Evolutionary conservation across 1,284 basidiomycete genomes (phyloP), one percentile per base, ranked within the genome.

Genomic region (Chiua sp.): DNA sequence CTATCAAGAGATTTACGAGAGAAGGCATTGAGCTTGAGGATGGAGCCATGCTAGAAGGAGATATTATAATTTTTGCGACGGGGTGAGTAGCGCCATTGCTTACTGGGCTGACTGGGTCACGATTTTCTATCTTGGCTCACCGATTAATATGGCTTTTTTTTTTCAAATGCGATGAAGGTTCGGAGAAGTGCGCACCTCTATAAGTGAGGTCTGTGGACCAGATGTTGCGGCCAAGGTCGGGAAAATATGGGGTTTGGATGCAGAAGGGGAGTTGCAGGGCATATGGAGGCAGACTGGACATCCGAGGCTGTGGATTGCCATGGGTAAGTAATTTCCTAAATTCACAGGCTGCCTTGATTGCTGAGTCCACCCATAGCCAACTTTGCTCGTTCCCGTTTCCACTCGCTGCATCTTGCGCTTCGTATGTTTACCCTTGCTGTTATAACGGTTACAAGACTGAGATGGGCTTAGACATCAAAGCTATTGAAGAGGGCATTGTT

Each of bases 1-100:
- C 70, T 53, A 71, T 80, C 30, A 64, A 67, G 22, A 57, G 61
- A 33, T 78, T 78, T 60, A 73, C 69, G 1, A 61, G 76, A 48
- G 61, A 56, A 15, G 75, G 73, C 2, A 61, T 83, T 42, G 69
- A 68, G 37, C 76, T 84, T 52, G 74, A 69, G 46, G 80, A 82
- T 53, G 78, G 78, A 16, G 73, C 70, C 16, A 61, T 73, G 51
- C 64, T 80, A 13, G 64, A 77, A 28, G 80, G 76, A 26, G 81
- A 86, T 64, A 67, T 77, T 20, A 75, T 84, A 26, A 66, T 84
- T 51, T 80, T 81, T 47, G 79, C 79, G 1, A 80, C 80, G 2
- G 78, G 77, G 57, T 81, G 55, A 53, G 75, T 56, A 23, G 4
- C 18, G 12, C 30, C 28, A 37, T 46, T 22, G 16, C 37, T 18